Evolutionary conservation across 2,329 filamentous ascomycete genomes (phyloP), one percentile per base, ranked within the genome.

Genomic region (Cryphonectria nitschkei): DNA sequence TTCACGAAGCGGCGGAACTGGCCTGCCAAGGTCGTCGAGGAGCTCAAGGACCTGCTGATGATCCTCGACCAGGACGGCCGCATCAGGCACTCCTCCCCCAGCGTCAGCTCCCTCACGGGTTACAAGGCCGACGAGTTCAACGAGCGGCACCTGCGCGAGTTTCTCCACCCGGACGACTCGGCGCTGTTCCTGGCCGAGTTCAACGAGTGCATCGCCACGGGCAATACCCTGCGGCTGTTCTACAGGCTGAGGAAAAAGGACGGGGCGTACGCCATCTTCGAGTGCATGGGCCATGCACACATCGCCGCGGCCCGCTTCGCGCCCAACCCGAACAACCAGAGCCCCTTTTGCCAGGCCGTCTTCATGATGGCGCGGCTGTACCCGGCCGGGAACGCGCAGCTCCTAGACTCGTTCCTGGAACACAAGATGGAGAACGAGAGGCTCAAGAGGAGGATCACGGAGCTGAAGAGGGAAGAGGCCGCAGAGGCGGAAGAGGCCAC

Each of bases 361-460:
- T 98, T 98, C 79, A 93, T 98, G 85, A 95, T 97, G 90, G 90
- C 93, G 11, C 88, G 95, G 29, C 93, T 93, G 1, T 97, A 98
- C 79, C 94, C 94, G 6, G 97, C 93, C 41, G 95, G 93, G 81
- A 97, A 95, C 78, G 91, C 94, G 0, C 89, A 88, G 3, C 85
- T 98, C 14, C 85, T 98, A 29, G 95, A 98, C 81, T 97, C 94
- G 0, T 98, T 98, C 77, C 85, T 98, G 39, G 95, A 98, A 79
- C 95, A 98, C 83, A 98, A 98, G 81, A 95, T 97, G 68, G 95
- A 98, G 80, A 97, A 98, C 77, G 94, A 97, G 82, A 89, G 95
- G 5, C 82, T 98, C 65, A 90, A 89, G 76, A 92, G 93, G 76
- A 90, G 93, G 60, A 97, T 98, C 73, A 90, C 92, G 26, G 94